A percentile compares a stretch with the other conserved stretches of the same genome.
phyloP scores from a whole-genome alignment of 257 asterid genomes.

The Solanum commersonii region DNA sequence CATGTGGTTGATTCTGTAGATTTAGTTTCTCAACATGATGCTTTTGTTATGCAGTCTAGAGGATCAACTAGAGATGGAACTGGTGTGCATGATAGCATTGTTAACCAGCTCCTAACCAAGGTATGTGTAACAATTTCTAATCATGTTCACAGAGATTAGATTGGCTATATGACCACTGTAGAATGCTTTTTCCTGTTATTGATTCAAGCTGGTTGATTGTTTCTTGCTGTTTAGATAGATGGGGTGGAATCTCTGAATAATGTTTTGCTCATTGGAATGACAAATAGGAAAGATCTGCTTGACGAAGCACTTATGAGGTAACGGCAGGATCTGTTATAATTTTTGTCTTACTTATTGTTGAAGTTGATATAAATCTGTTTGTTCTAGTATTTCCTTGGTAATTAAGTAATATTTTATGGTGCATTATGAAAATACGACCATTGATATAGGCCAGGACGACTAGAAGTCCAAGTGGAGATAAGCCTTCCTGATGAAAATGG shows the following conservation, averaged over 20 bases:
- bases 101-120: constrained; percentile 97
- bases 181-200: neutral
- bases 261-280: constrained; percentile 98
- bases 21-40: neutral
- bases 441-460: constrained; percentile 83
- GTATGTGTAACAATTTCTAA: constrained; percentile 29
- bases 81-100: constrained; percentile 99
- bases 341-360: constrained; percentile 2
- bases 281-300: constrained; percentile 93
- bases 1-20: neutral
- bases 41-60: constrained; percentile 67
- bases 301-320: constrained; percentile 99
- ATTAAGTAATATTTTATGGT: neutral
- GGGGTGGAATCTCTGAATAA: constrained; percentile 98
- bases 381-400: neutral
- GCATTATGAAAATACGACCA: neutral
- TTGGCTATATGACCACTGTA: neutral
- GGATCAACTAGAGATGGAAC: constrained; percentile 99
- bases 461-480: constrained; percentile 98
- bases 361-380: neutral
- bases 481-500: constrained; percentile 99
- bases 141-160: neutral
- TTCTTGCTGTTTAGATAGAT: constrained; percentile 64
- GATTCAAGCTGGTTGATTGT: neutral
- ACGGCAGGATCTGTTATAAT: constrained; percentile 3